Evolutionary conservation across 352 stramenopile species (phyloP).

Genomic region (Lagenidium giganteum): DNA sequence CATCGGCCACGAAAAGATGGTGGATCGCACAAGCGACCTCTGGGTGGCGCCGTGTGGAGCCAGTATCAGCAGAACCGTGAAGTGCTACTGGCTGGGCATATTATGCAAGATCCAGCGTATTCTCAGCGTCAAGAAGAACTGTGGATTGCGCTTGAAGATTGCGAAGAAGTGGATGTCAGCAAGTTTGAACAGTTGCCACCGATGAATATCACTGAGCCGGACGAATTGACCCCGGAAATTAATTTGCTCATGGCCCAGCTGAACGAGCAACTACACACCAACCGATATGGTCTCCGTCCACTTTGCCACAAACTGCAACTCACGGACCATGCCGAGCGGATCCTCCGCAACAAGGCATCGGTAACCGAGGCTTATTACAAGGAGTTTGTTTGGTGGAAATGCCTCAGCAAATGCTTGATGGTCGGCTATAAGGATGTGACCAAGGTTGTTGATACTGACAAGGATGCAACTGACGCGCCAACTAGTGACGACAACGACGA

Average conservation of each 20-base stretch:
- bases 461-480: slow-evolving; percentile 6
- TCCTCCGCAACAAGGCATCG: slow-evolving; percentile 11
- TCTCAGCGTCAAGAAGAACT: too few species aligned
- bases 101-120: too few species aligned
- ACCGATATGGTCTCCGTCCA: slow-evolving; percentile 49
- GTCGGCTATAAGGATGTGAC: slow-evolving; percentile 39
- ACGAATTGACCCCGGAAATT: slow-evolving; percentile 72
- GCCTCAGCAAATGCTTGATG: slow-evolving; percentile 59
- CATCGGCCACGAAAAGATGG: slow-evolving; percentile 16
- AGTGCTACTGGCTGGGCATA: too few species aligned
- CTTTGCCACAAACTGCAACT: slow-evolving; percentile 44
- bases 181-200: slow-evolving; percentile 1
- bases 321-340: slow-evolving; percentile 22
- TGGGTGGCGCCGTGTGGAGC: slow-evolving; percentile 26
- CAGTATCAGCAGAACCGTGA: slow-evolving; percentile 61
- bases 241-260: slow-evolving; percentile 76
- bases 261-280: slow-evolving; percentile 68
- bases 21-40: not conserved
- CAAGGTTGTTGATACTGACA: slow-evolving; percentile 14
- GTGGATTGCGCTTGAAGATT: slow-evolving; percentile 49
- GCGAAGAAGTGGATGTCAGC: slow-evolving; percentile 8
- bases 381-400: slow-evolving; percentile 76
- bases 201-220: slow-evolving; percentile 10
- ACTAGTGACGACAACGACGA: slow-evolving; percentile 21
- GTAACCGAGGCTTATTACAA: slow-evolving; percentile 63